Percentiles rank a stretch among this genome's conserved stretches.
Conservation (phyloP, 495 filamentous ascomycete genomes). For the Neurospora cerealis region DNA sequence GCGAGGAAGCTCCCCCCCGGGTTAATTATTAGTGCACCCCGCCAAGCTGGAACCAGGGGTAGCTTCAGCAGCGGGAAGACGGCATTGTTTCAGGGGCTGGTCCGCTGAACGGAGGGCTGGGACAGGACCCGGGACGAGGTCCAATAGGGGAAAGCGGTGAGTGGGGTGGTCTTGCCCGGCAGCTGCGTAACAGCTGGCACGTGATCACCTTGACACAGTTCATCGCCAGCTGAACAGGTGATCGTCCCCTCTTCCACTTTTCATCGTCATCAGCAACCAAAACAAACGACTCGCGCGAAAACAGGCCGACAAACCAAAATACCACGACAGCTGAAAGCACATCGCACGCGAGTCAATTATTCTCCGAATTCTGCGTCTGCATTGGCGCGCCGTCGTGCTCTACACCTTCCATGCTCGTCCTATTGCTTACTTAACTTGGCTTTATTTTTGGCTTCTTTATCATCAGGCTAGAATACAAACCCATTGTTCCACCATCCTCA, state of each 20-base stretch:
- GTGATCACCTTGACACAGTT: too few species aligned
- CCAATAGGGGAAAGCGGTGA: not conserved
- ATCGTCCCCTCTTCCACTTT: not conserved
- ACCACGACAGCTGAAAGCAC: not conserved
- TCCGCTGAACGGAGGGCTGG: too few species aligned
- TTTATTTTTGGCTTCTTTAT: not conserved
- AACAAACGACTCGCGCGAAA: not conserved
- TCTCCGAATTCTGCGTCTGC: not conserved
- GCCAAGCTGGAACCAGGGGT: too few species aligned
- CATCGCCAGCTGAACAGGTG: not conserved
- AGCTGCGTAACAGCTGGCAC: not conserved
- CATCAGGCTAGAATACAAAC: not conserved
- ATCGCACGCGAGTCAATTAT: not conserved
- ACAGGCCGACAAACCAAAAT: not conserved
- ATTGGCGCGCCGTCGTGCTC: not conserved
- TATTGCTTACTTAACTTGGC: not conserved
- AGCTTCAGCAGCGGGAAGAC: not conserved
- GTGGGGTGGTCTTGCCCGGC: not conserved
- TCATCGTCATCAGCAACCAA: not conserved
- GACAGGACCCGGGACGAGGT: too few species aligned
- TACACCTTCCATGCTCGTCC: not conserved
- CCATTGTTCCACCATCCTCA: not conserved
- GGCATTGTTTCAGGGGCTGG: not conserved
- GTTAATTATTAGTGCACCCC: too few species aligned
- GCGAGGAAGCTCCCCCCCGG: too few species aligned